Conservation (phyloP, 768 basidiomycete species). For the Butyriboletus loyo region DNA sequence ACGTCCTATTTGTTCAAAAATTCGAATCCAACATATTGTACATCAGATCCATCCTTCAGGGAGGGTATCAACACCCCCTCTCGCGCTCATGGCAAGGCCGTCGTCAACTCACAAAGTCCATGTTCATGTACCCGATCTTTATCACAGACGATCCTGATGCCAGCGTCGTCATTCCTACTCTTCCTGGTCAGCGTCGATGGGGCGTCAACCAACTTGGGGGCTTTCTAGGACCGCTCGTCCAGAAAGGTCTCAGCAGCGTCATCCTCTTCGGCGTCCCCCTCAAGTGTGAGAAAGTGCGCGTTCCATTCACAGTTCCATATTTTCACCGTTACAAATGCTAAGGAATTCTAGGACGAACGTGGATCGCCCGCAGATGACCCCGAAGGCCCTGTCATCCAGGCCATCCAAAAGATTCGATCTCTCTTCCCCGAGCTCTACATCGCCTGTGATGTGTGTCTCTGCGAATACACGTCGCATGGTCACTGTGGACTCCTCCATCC, state of each 20-base stretch:
- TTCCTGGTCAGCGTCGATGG: slow-evolving; percentile 92
- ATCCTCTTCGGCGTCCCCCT: slow-evolving; percentile 94
- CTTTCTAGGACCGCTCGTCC: slow-evolving; percentile 83
- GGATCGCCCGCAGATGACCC: slow-evolving; percentile 92
- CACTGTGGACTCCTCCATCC: slow-evolving; percentile 83
- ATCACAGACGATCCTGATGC: slow-evolving; percentile 93
- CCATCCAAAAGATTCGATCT: slow-evolving; percentile 71
- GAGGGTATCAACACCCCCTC: slow-evolving; percentile 91
- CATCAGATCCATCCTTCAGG: slow-evolving; percentile 75
- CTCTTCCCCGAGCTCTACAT: slow-evolving; percentile 87
- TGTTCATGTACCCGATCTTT: slow-evolving; percentile 99
- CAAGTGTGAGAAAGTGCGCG: slow-evolving; percentile 66
- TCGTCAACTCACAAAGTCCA: slow-evolving; percentile 77
- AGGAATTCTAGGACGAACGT: slow-evolving; percentile 56
- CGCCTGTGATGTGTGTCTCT: slow-evolving; percentile 96
- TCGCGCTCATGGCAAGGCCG: slow-evolving; percentile 85
- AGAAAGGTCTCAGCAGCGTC: slow-evolving; percentile 87
- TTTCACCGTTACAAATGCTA: not conserved
- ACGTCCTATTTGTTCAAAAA: not conserved
- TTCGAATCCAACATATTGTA: slow-evolving; percentile 1
- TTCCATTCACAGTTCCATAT: not conserved
- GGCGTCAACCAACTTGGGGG: slow-evolving; percentile 89
- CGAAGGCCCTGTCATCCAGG: slow-evolving; percentile 88
- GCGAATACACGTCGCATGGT: slow-evolving; percentile 98
- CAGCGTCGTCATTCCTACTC: slow-evolving; percentile 65